Evolutionary conservation across 768 basidiomycete genomes (phyloP).

Genomic region (Lentinula aciculospora): DNA sequence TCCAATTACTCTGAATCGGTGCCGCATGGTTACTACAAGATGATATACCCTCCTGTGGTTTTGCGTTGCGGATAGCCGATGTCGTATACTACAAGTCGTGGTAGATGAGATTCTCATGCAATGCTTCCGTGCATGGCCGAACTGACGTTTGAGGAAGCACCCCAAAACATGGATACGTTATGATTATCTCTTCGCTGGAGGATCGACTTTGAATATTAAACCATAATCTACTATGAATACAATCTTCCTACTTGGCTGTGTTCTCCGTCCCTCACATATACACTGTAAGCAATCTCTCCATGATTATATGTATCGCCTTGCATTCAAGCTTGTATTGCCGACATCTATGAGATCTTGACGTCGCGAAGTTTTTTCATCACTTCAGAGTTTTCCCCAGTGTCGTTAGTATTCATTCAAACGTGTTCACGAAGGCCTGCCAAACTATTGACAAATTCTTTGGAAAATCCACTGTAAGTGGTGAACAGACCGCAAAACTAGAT

Average conservation of each 20-base stretch:
- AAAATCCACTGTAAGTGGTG: too few species aligned
- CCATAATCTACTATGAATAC: not conserved
- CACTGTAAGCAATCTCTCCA: too few species aligned
- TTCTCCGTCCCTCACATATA: too few species aligned
- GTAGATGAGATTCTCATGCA: not conserved
- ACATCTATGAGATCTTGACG: not conserved
- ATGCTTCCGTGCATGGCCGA: not conserved
- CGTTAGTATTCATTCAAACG: too few species aligned
- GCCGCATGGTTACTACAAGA: not conserved
- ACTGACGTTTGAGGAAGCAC: not conserved
- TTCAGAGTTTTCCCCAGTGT: too few species aligned
- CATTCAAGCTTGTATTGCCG: too few species aligned
- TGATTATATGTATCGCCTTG: not conserved
- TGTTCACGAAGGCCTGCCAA: too few species aligned
- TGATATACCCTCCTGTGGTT: not conserved
- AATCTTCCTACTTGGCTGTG: not conserved
- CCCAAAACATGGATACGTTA: conserved; percentile 1
- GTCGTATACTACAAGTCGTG: not conserved
- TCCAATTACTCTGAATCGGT: not conserved
- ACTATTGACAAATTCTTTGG: too few species aligned
- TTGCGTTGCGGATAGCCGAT: not conserved
- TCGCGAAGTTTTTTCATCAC: too few species aligned
- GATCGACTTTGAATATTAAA: not conserved
- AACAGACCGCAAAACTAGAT: too few species aligned
- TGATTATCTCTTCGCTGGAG: not conserved